Conservation (phyloP, 345 rosid genomes). For the Brassica juncea region DNA sequence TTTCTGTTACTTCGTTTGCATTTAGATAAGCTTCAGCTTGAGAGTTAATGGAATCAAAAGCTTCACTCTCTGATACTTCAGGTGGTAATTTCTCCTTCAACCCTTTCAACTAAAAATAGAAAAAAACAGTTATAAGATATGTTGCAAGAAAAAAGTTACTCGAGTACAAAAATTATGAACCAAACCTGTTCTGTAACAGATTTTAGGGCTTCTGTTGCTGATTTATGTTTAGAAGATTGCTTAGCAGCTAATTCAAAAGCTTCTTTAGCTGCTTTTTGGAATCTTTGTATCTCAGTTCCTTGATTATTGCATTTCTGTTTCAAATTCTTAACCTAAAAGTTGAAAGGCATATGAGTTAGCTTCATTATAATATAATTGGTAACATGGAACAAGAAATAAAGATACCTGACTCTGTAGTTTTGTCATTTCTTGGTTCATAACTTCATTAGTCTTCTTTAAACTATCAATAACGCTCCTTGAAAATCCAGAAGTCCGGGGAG, state of each 20-base stretch:
- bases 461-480: conserved; percentile 81
- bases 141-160: background rate
- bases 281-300: conserved; percentile 61
- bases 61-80: conserved; percentile 53
- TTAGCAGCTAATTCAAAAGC: conserved; percentile 49
- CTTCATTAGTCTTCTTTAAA: conserved; percentile 83
- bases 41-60: conserved; percentile 51
- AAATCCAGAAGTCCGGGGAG: conserved; percentile 70
- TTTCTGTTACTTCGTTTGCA: conserved; percentile 33
- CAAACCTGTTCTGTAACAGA: conserved; percentile 63
- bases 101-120: conserved; percentile 53
- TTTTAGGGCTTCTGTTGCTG: conserved; percentile 57
- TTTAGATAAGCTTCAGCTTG: conserved; percentile 58
- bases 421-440: conserved; percentile 73
- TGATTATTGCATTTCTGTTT: conserved; percentile 67
- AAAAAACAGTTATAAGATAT: background rate
- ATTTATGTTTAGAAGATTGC: conserved; percentile 55
- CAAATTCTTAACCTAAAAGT: conserved; percentile 57
- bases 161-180: background rate
- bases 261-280: conserved; percentile 50
- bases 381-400: background rate
- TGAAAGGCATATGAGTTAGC: background rate
- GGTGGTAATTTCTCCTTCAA: conserved; percentile 57
- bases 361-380: background rate
- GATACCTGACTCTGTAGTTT: conserved; percentile 78